Evolutionary conservation across 2,329 filamentous ascomycete genomes (phyloP).

Genomic region (Pyrenophora tritici-repentis): DNA sequence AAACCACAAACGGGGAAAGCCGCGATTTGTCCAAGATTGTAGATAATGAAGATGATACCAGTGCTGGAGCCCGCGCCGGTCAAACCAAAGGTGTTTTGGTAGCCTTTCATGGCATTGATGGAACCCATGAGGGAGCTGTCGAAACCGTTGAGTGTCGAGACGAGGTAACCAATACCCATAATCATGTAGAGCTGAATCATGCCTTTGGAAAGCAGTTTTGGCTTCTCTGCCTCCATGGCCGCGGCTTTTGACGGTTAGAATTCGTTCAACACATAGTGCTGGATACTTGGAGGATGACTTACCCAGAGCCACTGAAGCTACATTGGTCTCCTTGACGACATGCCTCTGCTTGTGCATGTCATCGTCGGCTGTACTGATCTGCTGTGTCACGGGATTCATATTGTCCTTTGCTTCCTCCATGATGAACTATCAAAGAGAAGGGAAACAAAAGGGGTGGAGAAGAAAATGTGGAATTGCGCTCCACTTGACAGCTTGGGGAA

Average conservation of each 20-base stretch:
- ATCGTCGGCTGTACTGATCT: constrained; percentile 30
- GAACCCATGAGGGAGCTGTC: constrained; percentile 51
- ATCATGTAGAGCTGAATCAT: constrained; percentile 43
- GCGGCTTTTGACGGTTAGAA: constrained; percentile 29
- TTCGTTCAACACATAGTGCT: neutral
- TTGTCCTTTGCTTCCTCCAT: constrained; percentile 30
- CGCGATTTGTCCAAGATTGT: constrained; percentile 57
- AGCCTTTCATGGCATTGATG: constrained; percentile 60
- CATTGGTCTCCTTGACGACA: constrained; percentile 36
- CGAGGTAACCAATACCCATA: constrained; percentile 43
- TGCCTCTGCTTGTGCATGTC: constrained; percentile 25
- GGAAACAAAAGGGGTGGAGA: constrained; percentile 3
- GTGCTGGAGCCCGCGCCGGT: constrained; percentile 54
- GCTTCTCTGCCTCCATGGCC: constrained; percentile 41
- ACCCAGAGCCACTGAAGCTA: constrained; percentile 41
- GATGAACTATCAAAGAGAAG: neutral
- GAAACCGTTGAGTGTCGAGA: constrained; percentile 44
- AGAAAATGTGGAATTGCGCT: constrained; percentile 5
- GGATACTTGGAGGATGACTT: neutral
- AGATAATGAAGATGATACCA: constrained; percentile 54
- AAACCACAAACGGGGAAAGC: constrained; percentile 54
- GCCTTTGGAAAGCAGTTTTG: constrained; percentile 33
- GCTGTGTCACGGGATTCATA: constrained; percentile 30
- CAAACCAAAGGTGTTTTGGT: constrained; percentile 57
- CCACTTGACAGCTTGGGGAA: constrained; percentile 4